Base-by-base conservation (phyloP, 1,284 basidiomycete species). In the Volvariella volvacea region DNA sequence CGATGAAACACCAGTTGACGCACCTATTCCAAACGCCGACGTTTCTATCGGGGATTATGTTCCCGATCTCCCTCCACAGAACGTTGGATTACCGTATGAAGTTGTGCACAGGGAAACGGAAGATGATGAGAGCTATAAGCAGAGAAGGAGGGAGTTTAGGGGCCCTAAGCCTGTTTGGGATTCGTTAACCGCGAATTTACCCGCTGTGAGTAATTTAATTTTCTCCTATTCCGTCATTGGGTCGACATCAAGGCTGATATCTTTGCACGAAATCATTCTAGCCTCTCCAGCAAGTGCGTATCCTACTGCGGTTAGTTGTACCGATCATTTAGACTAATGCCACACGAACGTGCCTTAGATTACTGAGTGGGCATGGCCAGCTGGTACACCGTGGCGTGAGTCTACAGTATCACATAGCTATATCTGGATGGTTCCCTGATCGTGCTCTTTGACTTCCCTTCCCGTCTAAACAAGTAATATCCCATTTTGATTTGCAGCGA, bases 151-250 rank as follows among this genome's bases (percentile, higher is more conserved):
- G 42, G 58, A 47, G 12, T 63, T 61, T 48, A 49, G 59, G 50
- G 66, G 56, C 28, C 65, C 70, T 1, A 72, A 71, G 45, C 70
- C 73, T 2, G 58, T 72, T 38, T 74, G 71, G 63, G 53, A 60
- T 37, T 61, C 58, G 0, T 54, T 73, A 47, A 60, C 56, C 4
- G 70, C 69, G 17, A 73, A 73, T 53, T 65, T 67, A 0, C 68
- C 70, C 1, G 64, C 66, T 10, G 65, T 67, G 46, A 49, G 64
- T 53, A 1, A 21, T 36, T 25, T 8, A 33, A 9, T 12, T 16
- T 36, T 25, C 39, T 7, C 20, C 4, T 32, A 3, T 17, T 2
- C 15, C 8, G 14, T 2, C n/a, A n/a, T n/a, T n/a, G n/a, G n/a
- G n/a, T n/a, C n/a, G n/a, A n/a, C n/a, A n/a, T n/a, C n/a, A n/a